phyloP scores from a whole-genome alignment of 495 filamentous ascomycete species.

The Cercophora samala region DNA sequence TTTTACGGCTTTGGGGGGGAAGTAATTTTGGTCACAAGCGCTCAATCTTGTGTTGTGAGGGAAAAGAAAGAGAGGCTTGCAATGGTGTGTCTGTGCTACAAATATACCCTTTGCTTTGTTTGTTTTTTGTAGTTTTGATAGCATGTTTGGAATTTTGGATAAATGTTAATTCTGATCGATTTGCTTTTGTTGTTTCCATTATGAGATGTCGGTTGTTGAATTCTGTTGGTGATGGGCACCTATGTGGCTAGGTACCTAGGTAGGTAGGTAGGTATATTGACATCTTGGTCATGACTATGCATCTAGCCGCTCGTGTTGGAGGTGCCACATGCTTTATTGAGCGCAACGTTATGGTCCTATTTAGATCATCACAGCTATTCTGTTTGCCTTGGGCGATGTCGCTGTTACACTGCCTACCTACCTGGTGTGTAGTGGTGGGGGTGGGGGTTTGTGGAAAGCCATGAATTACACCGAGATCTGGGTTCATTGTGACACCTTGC shows the following conservation, averaged over 20 bases:
- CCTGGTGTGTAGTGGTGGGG: background rate
- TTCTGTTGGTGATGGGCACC: background rate
- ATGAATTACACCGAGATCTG: background rate
- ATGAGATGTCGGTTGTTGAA: background rate
- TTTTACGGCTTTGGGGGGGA: too few relatives aligned
- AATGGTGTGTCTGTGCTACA: background rate
- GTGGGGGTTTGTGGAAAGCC: background rate
- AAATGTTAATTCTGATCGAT: background rate
- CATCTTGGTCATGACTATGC: background rate
- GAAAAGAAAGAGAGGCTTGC: too few relatives aligned
- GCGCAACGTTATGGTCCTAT: background rate
- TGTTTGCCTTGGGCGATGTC: background rate
- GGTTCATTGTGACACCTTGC: background rate
- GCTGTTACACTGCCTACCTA: background rate
- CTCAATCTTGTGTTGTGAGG: too few relatives aligned
- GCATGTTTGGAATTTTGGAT: background rate
- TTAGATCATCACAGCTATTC: background rate
- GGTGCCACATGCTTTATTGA: background rate
- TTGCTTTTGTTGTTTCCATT: background rate
- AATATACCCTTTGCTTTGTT: background rate
- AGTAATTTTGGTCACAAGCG: too few relatives aligned
- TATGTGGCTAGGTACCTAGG: too few relatives aligned
- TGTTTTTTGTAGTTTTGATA: background rate
- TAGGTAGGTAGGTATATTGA: background rate
- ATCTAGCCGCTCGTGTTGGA: background rate